Evolutionary conservation across 2,329 filamentous ascomycete genomes (phyloP).

Genomic region (Botryotinia calthae): DNA sequence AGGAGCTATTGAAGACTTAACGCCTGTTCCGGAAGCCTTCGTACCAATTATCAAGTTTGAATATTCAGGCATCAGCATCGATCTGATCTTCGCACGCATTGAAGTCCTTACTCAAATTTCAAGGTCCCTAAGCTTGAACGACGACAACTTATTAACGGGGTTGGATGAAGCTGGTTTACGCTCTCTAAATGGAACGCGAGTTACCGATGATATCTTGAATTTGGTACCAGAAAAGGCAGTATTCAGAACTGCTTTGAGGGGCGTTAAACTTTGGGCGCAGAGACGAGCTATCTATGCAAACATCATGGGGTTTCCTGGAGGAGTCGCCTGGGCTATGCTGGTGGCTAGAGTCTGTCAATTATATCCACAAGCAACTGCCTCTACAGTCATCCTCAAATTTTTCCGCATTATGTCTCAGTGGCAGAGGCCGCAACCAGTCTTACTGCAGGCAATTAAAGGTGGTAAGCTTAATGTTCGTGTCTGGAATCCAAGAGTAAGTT

Average conservation of each 20-base stretch:
- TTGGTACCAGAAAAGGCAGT: constrained; percentile 86
- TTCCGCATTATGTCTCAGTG: constrained; percentile 88
- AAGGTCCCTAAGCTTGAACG: constrained; percentile 70
- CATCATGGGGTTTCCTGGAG: constrained; percentile 93
- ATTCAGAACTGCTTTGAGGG: constrained; percentile 83
- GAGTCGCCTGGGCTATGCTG: constrained; percentile 97
- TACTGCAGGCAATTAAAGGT: constrained; percentile 84
- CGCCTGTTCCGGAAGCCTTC: constrained; percentile 83
- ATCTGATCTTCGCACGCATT: constrained; percentile 84
- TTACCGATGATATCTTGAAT: constrained; percentile 87
- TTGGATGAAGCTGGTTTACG: constrained; percentile 83
- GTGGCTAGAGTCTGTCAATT: constrained; percentile 94
- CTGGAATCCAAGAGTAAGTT: constrained; percentile 83
- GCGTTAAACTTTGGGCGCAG: constrained; percentile 96
- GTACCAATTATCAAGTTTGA: constrained; percentile 98
- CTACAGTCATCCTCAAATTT: constrained; percentile 89
- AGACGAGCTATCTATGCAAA: constrained; percentile 91
- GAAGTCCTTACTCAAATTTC: constrained; percentile 68
- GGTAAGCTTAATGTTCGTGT: constrained; percentile 78
- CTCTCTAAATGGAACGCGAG: constrained; percentile 89
- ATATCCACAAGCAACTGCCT: constrained; percentile 87
- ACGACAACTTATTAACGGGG: constrained; percentile 81
- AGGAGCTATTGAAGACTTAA: constrained; percentile 80
- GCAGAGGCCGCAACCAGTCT: constrained; percentile 91
- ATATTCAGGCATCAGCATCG: constrained; percentile 86